Base-by-base conservation (phyloP, 306 rosid genomes). In the Rosa lucieae region DNA sequence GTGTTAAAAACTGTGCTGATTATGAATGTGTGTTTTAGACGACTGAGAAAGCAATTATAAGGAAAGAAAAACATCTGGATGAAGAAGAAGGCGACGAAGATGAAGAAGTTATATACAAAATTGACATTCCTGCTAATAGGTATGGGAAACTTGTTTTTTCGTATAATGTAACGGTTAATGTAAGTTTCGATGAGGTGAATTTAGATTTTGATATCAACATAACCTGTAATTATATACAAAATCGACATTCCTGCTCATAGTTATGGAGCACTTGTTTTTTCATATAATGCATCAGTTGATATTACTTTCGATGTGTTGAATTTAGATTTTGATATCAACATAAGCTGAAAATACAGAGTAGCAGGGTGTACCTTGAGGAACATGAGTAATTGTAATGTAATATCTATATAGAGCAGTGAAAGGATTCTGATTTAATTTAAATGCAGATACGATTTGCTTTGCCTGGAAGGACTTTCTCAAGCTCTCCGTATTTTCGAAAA, bases 91-190 rank as follows among this genome's bases (percentile, higher is more conserved):
- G n/a, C 1, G 87, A 58, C 5, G 84, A 85, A 23, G 92, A 89
- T 68, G 92, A 89, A 77, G 92, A 89, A 72, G 86, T 87, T 65
- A 87, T 89, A 48, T 89, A 87, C 79, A 87, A 89, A 85, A 94
- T 94, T 42, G 98, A 94, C 79, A 85, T 94, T 74, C 96, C 98
- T 17, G 98, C 98, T 3, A 94, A 94, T 77, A 89, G 98, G 97
- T 94, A 42, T n/a, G 6, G 26, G 20, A 17, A 0, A 48, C 52
- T 47, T 47, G 52, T n/a, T 0, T n/a, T n/a, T 56, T n/a, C 5
- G 29, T n/a, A 0, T 8, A 56, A 56, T n/a, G 62, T 55, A 56
- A n/a, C 7, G 3, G 29, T 56, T 13, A 2, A 0, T 7, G 32
- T n/a, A n/a, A 8, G 13, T 56, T 56, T n/a, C 0, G 63, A n/a